Evolutionary conservation across 768 basidiomycete genomes (phyloP).

Genomic region (Boletus reticuloceps): DNA sequence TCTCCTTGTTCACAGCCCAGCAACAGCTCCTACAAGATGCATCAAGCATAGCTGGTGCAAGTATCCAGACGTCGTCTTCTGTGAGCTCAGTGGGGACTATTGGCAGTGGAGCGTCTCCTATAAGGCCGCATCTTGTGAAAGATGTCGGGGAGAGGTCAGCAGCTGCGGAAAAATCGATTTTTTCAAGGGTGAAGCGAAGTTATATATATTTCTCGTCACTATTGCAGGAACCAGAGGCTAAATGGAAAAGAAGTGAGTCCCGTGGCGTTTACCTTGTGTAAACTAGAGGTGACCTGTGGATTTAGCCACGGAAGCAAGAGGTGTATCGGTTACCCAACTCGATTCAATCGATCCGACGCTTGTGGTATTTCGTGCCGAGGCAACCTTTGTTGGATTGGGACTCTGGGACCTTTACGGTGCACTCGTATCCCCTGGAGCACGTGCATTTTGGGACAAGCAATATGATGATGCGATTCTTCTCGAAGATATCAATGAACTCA

Average conservation of each 20-base stretch:
- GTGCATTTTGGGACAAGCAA: constrained; percentile 84
- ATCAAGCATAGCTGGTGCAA: constrained; percentile 63
- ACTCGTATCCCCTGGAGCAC: constrained; percentile 82
- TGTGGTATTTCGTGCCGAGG: constrained; percentile 94
- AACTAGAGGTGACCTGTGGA: constrained; percentile 4
- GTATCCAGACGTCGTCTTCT: constrained; percentile 66
- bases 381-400: constrained; percentile 93
- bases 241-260: constrained; percentile 84
- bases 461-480: constrained; percentile 83
- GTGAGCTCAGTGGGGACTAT: constrained; percentile 48
- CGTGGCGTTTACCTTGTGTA: background rate
- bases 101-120: constrained; percentile 32
- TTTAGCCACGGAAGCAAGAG: constrained; percentile 77
- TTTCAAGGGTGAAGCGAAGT: constrained; percentile 82
- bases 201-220: constrained; percentile 99
- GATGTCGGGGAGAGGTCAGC: constrained; percentile 47
- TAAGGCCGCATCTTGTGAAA: constrained; percentile 34
- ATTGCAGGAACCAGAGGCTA: constrained; percentile 95
- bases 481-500: constrained; percentile 88
- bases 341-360: constrained; percentile 97
- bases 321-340: constrained; percentile 92
- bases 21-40: constrained; percentile 67
- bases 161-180: constrained; percentile 77
- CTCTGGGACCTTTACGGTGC: constrained; percentile 93
- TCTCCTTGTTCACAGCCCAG: constrained; percentile 39